Base-by-base conservation (phyloP, 768 basidiomycete species). In the Hericium rajendrae region DNA sequence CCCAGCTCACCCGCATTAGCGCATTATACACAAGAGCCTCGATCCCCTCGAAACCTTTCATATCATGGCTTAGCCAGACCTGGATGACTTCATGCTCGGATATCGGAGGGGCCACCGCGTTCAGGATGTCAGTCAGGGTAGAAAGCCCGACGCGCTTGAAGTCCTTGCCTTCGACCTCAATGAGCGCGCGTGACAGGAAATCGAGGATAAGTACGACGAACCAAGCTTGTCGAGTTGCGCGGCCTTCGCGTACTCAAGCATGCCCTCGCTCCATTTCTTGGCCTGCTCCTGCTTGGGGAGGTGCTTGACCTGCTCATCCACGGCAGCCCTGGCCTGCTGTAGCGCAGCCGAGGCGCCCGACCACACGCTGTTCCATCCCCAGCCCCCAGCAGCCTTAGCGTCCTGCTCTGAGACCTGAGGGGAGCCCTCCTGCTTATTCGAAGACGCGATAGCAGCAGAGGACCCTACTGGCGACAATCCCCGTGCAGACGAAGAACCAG, bases 11-110 rank as follows among this genome's bases (percentile, higher is more conserved):
- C 70, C 86, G 80, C 20, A 90, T 73, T 48, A 97, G 76, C 2
- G 91, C 86, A 22, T 86, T 83, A 72, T 97, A 98, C 24, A 94
- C 90, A n/a, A 99, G 79, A 11, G 86, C 80, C 72, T 98, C 95
- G 46, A 98, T 80, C 6, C 97, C 97, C 57, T 94, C 93, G 68
- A 95, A 97, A 16, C 97, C 97, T 61, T 81, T 78, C 94, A 99
- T 94, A 63, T 97, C 94, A 72, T 98, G 94, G 66, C 87, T 88
- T 40, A 99, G 74, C 88, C 91, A 92, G 8, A 99, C 85, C 68
- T 97, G 85, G 61, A 99, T 94, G 15, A 97, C 92, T 71, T 99
- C 97, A 68, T 98, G 95, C 69, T 95, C 94, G 24, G 94, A 91
- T 65, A 98, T 98, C 12, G 97, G 97, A 43, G 97, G 97, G 0